phyloP scores from a whole-genome alignment of 805 yeast genomes.

The Suhomyces kilbournensis region DNA sequence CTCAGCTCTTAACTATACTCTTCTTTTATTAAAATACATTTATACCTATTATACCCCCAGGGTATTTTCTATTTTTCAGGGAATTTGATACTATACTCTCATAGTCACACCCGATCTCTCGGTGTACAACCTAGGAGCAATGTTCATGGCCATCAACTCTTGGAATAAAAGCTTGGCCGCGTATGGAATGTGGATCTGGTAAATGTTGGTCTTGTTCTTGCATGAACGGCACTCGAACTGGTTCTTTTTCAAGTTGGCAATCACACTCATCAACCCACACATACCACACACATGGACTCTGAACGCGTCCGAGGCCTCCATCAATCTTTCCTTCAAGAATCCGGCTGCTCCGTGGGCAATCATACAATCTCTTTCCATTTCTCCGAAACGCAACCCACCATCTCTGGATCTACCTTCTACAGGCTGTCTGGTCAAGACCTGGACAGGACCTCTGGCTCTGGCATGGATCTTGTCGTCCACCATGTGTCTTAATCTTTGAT shows the following conservation, averaged over 20 bases:
- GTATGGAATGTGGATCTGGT: constrained; percentile 96
- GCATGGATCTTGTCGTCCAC: constrained; percentile 99
- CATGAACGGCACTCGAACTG: constrained; percentile 99
- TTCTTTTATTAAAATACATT: neutral
- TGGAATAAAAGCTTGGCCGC: constrained; percentile 98
- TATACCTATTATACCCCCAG: neutral
- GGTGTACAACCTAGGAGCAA: constrained; percentile 95
- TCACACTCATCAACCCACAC: constrained; percentile 97
- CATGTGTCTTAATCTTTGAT: constrained; percentile 98
- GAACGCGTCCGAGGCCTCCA: constrained; percentile 99
- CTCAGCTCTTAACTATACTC: neutral
- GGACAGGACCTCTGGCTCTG: constrained; percentile 98
- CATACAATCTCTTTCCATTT: constrained; percentile 99
- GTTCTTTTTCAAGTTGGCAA: constrained; percentile 94
- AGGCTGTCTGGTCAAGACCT: constrained; percentile 96
- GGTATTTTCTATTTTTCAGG: constrained; percentile 3
- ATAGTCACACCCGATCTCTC: constrained; percentile 67
- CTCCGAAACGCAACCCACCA: constrained; percentile 99
- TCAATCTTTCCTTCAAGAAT: constrained; percentile 92
- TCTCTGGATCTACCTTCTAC: constrained; percentile 99
- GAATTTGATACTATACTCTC: constrained; percentile 23
- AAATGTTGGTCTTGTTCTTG: constrained; percentile 96
- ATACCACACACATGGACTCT: constrained; percentile 97
- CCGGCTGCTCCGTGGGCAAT: constrained; percentile 99
- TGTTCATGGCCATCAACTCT: constrained; percentile 99